Evolutionary conservation across 768 basidiomycete species (phyloP), one percentile per base, ranked within the genome.

Genomic region (Favolaschia claudopus): DNA sequence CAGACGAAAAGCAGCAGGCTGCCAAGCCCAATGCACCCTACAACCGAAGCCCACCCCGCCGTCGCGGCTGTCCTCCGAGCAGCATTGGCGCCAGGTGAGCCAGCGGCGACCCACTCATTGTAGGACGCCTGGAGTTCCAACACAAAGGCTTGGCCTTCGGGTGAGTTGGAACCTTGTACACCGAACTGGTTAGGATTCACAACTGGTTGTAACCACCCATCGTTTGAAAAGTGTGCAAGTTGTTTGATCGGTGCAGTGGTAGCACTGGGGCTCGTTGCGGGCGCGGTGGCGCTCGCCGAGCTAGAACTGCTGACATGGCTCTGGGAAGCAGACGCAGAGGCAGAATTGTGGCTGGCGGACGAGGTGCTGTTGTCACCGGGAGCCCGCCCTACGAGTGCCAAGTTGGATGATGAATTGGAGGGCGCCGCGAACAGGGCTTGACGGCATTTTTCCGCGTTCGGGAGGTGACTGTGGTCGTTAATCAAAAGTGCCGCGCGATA

Each of bases 61-160:
- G 24, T 25, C 15, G 48, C 20, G 10, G 17, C 52, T 5, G 48
- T 43, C 42, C 55, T 57, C 19, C 45, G 27, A 33, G 74, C 79
- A 19, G 58, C 72, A 66, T 81, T 87, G n/a, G 71, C 75, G 7
- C 88, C 87, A 25, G 77, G 73, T 4, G 81, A 74, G 0, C 89
- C 89, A 27, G 70, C 80, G 1, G 73, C 76, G 1, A 82, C 79
- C 91, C 92, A 94, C 63, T 93, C 93, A 39, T 80, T 76, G 80
- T 87, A 91, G 5, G 90, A 89, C 1, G 91, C 83, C 56, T 93
- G 80, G 74, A 95, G 79, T 67, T 87, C 80, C 6, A 95, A 70
- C 12, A 91, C 84, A 71, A 96, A 96, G 7, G 89, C 91, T 74
- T 95, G 82, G 0, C 81, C 87, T 71, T 96, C 94, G 2, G 93